phyloP scores from a whole-genome alignment of 352 stramenopile species.

The Pythium apleroticum region DNA sequence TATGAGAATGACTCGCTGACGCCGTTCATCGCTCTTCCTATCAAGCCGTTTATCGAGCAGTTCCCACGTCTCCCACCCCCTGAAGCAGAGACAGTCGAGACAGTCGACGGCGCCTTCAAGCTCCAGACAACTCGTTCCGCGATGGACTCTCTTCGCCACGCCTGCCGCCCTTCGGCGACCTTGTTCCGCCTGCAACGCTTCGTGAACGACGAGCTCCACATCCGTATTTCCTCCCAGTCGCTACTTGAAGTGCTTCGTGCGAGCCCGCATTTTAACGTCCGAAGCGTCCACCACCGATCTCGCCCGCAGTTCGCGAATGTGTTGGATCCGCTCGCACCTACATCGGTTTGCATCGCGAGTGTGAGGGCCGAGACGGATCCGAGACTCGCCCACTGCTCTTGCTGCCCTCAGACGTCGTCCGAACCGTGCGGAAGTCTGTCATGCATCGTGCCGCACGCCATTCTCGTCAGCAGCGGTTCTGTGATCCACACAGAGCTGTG shows the following conservation, averaged over 20 bases:
- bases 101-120: slow-evolving; percentile 1
- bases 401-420: slow-evolving; percentile 27
- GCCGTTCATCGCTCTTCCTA: slow-evolving; percentile 37
- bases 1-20: slow-evolving; percentile 47
- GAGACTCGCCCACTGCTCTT: slow-evolving; percentile 44
- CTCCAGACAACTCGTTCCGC: slow-evolving; percentile 3
- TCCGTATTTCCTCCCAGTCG: slow-evolving; percentile 40
- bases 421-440: slow-evolving; percentile 53
- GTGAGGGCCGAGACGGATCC: slow-evolving; percentile 22
- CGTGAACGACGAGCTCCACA: slow-evolving; percentile 43
- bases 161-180: slow-evolving; percentile 58
- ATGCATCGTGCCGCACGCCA: slow-evolving; percentile 53
- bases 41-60: slow-evolving; percentile 48
- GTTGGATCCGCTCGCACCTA: slow-evolving; percentile 19
- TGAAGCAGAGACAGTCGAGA: neutral
- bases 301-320: slow-evolving; percentile 25
- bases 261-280: slow-evolving; percentile 39
- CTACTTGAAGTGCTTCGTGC: slow-evolving; percentile 46
- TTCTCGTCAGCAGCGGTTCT: slow-evolving; percentile 40
- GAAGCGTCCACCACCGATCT: slow-evolving; percentile 33
- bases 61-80: slow-evolving; percentile 46
- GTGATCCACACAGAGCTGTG: slow-evolving; percentile 16
- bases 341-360: neutral
- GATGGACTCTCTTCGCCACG: slow-evolving; percentile 27
- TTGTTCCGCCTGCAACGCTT: slow-evolving; percentile 62